Evolutionary conservation across 2,329 filamentous ascomycete genomes (phyloP), one percentile per base, ranked within the genome.

Genomic region (Akanthomyces dipterigenus): DNA sequence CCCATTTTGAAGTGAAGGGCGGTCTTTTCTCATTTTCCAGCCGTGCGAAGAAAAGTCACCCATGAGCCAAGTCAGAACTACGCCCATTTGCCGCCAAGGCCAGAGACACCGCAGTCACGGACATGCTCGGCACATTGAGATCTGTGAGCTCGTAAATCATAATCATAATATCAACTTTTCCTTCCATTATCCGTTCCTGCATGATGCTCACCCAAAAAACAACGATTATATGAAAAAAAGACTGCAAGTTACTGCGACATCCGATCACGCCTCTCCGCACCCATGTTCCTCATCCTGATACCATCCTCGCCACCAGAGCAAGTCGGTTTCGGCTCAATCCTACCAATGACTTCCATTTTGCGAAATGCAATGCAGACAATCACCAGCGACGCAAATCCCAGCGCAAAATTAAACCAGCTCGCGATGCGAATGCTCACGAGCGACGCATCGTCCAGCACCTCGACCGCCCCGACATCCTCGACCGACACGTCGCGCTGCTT

Each of bases 341-440:
- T 78, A 12, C 82, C 82, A 6, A 84, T 76, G 51, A 83, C 77
- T 4, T 82, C 82, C 38, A 80, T 77, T 8, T 79, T 78, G 11
- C 80, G 75, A 63, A 85, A 84, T 0, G 77, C 76, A 2, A 79
- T 65, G 9, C 76, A 65, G 0, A 83, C 79, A 8, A 83, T 70
- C 1, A 67, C 49, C 26, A 82, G 66, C 0, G 80, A 77, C 20
- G 71, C 64, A 2, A 80, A 51, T 0, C 76, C 78, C 12, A 83
- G 72, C 2, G 70, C 79, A 65, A 82, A 80, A 66, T 82, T 81
- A 66, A 81, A 77, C 80, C 81, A 85, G 34, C 75, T 75, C 2
- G 76, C 82, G 0, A 78, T 80, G 42, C 80, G 73, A 5, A 85
- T 65, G 1, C 82, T 81, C 14, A 68, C 66, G 6, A 84, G 69